Evolutionary conservation across 164 flowering plant species (phyloP), one percentile per base, ranked within the genome.

Genomic region (Chloranthus sessilifolius): DNA sequence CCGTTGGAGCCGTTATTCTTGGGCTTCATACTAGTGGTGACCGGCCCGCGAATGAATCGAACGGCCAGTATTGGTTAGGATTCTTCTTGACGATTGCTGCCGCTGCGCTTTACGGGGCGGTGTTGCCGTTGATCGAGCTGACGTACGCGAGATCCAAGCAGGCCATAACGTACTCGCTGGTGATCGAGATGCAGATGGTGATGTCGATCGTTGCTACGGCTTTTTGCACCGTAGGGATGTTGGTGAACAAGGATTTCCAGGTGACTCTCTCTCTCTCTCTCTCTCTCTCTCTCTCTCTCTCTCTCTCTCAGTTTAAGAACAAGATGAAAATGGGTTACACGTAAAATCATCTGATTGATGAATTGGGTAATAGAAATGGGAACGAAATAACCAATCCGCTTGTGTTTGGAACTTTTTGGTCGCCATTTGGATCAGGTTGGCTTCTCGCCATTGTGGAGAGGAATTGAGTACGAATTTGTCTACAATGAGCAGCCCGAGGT

Each of bases 151-250:
- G 65, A 55, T 70, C 74, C 16, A 65, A 59, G 44, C 67, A 66
- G 52, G 47, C 38, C 0, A 37, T 77, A 4, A 66, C 60, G 1
- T 77, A 66, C 37, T 7, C 66, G 0, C 22, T 80, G 44, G 86
- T 80, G 10, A 22, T 80, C 67, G 83, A 78, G 74, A 33, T 69
- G 58, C 83, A 80, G 70, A 20, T 75, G 54, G 74, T 75, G 1
- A 47, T 77, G 7, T 34, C 37, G 12, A 14, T 62, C 43, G 42
- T 67, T 38, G 83, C 83, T 12, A 73, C 83, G 5, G 25, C 44
- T 17, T 51, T 77, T 19, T 78, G 83, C 61, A 64, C 70, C 4
- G 59, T 73, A 0, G 83, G 81, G 5, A 80, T 80, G 83, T n/a
- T 73, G 4, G 35, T 66, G 43, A 69, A 71, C 60, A 61, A 69